A percentile compares a stretch with the other conserved stretches of the same genome.
Evolutionary conservation across 345 rosid genomes (phyloP).

Genomic region (Conringia planisiliqua): DNA sequence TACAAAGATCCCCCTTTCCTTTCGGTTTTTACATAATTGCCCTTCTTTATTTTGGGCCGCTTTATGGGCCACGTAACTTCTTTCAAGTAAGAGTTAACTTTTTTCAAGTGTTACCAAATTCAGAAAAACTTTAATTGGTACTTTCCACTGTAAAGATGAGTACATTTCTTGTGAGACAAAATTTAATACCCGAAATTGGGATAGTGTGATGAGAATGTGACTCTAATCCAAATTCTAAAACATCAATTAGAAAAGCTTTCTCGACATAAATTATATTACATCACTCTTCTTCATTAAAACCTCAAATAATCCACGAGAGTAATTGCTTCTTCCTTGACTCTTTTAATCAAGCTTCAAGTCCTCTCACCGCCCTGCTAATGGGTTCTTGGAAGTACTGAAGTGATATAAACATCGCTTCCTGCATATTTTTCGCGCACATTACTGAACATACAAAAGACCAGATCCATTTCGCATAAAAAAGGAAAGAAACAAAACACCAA

Average conservation of each 20-base stretch:
- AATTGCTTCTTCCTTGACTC: not conserved
- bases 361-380: constrained; percentile 48
- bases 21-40: not conserved
- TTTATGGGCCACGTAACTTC: not conserved
- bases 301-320: not conserved
- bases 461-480: not conserved
- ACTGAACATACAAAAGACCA: not conserved
- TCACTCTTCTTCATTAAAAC: not conserved
- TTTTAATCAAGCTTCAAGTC: constrained; percentile 18
- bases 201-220: not conserved
- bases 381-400: constrained; percentile 92
- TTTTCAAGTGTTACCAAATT: too few species aligned
- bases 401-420: constrained; percentile 85
- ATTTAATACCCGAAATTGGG: not conserved
- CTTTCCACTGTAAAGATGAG: not conserved
- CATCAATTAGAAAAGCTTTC: not conserved
- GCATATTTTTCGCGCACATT: constrained; percentile 13
- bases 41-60: not conserved
- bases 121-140: too few species aligned
- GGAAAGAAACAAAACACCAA: not conserved
- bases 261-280: not conserved
- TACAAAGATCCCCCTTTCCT: not conserved
- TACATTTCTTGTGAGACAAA: not conserved
- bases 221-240: not conserved
- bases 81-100: too few species aligned